phyloP scores from a whole-genome alignment of 345 rosid species.

The Psidium friedrichsthalianum region DNA sequence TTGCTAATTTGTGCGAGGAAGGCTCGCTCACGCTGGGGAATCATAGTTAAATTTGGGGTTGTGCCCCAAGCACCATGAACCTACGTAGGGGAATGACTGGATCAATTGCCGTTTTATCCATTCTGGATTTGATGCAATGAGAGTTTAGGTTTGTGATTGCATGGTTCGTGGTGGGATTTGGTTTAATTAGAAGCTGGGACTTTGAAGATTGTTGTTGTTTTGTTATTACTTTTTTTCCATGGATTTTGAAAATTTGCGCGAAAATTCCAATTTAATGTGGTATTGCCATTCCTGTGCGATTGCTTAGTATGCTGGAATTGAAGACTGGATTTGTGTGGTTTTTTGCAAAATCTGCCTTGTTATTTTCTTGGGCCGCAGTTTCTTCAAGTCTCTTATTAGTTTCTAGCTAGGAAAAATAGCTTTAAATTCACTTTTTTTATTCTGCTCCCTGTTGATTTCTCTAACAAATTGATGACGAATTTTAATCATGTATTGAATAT shows the following conservation, averaged over 20 bases:
- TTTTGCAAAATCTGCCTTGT: not conserved
- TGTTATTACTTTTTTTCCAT: not conserved
- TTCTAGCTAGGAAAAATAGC: too few species aligned
- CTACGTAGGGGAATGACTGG: not conserved
- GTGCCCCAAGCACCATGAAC: not conserved
- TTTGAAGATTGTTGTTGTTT: not conserved
- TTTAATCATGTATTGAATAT: not conserved
- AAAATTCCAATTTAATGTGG: not conserved
- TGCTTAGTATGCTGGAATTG: not conserved
- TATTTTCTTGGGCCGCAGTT: not conserved
- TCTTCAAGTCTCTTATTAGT: not conserved
- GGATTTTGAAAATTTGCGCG: not conserved
- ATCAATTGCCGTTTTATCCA: not conserved
- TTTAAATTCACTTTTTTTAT: too few species aligned
- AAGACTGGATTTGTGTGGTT: not conserved
- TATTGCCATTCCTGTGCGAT: not conserved
- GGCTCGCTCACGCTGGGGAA: not conserved
- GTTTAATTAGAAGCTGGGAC: not conserved
- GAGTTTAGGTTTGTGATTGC: not conserved
- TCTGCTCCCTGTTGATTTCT: too few species aligned
- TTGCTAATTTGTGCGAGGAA: not conserved
- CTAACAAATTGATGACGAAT: not conserved
- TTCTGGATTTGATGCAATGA: not conserved
- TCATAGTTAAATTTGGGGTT: not conserved
- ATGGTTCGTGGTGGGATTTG: not conserved